phyloP scores from a whole-genome alignment of 495 filamentous ascomycete species.

The Hypoxylon rickii region DNA sequence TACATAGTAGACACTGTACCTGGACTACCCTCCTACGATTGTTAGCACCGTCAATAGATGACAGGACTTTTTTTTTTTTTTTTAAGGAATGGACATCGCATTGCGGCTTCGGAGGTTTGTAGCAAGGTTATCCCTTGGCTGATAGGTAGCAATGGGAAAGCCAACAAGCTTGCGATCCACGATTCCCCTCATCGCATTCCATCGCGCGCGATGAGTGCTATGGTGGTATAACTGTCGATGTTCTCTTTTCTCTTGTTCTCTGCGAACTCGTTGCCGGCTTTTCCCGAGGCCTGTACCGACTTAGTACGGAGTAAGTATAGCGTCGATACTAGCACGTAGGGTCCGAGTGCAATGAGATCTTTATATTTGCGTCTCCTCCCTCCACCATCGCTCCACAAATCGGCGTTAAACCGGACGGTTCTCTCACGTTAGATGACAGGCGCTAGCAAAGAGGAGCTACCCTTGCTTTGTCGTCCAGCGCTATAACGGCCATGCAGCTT shows the following conservation, averaged over 20 bases:
- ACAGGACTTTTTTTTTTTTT: constrained; percentile 29
- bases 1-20: too few relatives aligned
- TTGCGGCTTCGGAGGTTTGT: constrained; percentile 32
- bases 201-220: background rate
- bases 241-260: background rate
- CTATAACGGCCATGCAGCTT: constrained; percentile 30
- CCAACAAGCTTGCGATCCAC: background rate
- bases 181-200: background rate
- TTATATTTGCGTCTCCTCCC: background rate
- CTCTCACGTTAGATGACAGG: constrained; percentile 22
- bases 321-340: constrained; percentile 31
- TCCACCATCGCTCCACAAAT: constrained; percentile 27
- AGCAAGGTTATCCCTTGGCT: constrained; percentile 4
- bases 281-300: constrained; percentile 29
- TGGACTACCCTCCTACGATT: constrained; percentile 16
- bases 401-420: constrained; percentile 32
- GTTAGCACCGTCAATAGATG: constrained; percentile 27
- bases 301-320: constrained; percentile 30
- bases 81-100: constrained; percentile 31
- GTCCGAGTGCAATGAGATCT: constrained; percentile 13
- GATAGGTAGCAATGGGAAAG: constrained; percentile 2
- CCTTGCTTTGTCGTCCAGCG: constrained; percentile 24
- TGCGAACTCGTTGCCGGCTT: constrained; percentile 20
- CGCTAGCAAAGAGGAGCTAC: constrained; percentile 3
- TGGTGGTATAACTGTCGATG: background rate